Percentiles rank a stretch among this genome's conserved stretches.
These are phyloP conservation scores for Cystofilobasidium bisporidii DNA, from an alignment of 768 basidiomycete species.

Conservation along the genomic window DNA sequence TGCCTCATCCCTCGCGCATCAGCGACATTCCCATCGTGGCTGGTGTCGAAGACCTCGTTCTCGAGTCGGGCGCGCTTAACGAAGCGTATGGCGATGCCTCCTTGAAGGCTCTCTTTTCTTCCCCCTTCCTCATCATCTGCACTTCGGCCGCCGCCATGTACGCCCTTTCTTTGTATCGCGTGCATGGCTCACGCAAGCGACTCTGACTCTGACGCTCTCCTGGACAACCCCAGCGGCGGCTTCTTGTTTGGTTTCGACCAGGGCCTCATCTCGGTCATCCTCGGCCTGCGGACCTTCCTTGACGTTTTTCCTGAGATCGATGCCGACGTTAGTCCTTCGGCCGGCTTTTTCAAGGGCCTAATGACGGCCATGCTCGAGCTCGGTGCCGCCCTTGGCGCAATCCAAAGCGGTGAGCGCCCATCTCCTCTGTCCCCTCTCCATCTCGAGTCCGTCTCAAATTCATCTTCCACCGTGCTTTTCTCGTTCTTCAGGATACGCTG, in stretches of 20 bases:
- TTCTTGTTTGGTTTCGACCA: constrained; percentile 9
- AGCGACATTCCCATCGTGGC: constrained; percentile 1
- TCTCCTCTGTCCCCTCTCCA: no score
- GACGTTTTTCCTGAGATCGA: background rate
- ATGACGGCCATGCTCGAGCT: constrained; percentile 12
- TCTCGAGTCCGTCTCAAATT: no score
- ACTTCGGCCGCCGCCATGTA: background rate
- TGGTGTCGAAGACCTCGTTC: constrained; percentile 2
- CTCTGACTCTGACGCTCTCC: no score
- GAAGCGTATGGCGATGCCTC: constrained; percentile 2
- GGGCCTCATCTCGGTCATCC: background rate
- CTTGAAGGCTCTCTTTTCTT: background rate
- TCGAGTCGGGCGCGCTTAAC: background rate
- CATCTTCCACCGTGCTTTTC: no score
- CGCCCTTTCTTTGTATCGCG: no score
- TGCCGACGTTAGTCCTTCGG: background rate
- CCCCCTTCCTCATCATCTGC: background rate
- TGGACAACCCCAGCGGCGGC: no score
- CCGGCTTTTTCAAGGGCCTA: constrained; percentile 1
- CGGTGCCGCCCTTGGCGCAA: no score
- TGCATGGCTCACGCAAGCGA: no score
- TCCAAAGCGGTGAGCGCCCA: background rate
- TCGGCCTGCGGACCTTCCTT: background rate
- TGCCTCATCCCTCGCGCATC: no score
- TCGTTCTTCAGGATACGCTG: no score